These are phyloP conservation scores for Isatis tinctoria DNA, from an alignment of 345 rosid species.

Conservation along the genomic window DNA sequence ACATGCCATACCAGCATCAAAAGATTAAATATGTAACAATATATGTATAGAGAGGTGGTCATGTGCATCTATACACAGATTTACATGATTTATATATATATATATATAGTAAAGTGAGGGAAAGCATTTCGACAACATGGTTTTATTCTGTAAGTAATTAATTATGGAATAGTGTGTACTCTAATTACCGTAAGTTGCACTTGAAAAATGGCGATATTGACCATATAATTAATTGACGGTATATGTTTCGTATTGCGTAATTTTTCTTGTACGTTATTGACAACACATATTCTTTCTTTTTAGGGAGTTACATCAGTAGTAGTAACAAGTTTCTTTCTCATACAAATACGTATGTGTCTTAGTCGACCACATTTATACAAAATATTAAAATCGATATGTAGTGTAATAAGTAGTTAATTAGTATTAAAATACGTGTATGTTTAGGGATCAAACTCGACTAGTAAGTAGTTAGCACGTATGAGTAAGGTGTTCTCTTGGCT, in stretches of 20 bases:
- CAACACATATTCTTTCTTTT: conserved; percentile 18
- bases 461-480: background rate
- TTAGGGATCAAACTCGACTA: background rate
- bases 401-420: background rate
- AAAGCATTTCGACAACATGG: conserved; percentile 32
- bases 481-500: background rate
- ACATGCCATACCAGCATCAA: conserved; percentile 29
- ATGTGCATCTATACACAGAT: conserved; percentile 16
- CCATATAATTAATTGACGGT: background rate
- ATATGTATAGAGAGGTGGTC: conserved; percentile 8
- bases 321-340: background rate
- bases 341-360: background rate
- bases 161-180: conserved; percentile 31
- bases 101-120: conserved; percentile 7
- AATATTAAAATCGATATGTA: background rate
- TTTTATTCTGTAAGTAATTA: conserved; percentile 19
- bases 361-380: background rate
- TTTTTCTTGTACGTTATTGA: background rate
- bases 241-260: conserved; percentile 5
- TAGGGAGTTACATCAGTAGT: background rate
- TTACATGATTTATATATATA: conserved; percentile 4
- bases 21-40: conserved; percentile 8
- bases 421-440: background rate
- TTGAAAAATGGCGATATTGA: background rate
- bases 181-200: conserved; percentile 20